Base-by-base conservation (phyloP, 1,139 yeast genomes). In the Blastobotrys buckinghamii region DNA sequence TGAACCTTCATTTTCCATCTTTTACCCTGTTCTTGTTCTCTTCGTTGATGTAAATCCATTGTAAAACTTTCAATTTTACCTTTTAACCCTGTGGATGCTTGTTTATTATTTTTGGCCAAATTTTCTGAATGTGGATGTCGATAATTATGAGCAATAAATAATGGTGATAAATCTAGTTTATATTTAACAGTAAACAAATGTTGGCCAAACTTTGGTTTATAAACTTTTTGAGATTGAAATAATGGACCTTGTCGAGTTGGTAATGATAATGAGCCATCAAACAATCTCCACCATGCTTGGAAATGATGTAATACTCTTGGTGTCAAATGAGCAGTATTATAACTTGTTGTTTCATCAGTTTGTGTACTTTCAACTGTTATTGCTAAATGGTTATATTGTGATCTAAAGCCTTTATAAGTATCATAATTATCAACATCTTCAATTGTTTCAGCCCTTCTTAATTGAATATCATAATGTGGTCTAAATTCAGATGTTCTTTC, bases 11-110 rank as follows among this genome's bases (percentile, higher is more conserved):
- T 75, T 50, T 78, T 77, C 55, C 81, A 77, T 27, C 81, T 75
- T 48, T 81, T 76, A 45, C 82, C 72, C 30, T 76, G 73, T 45
- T 78, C 73, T 20, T 82, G 74, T 60, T 87, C 92, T 56, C 86
- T 83, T 43, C 95, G 73, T 60, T 84, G 97, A 62, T 92, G 97
- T 33, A 90, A 65, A 61, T 90, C 97, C 69, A 92, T 72, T 2
- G 76, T 66, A 59, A 90, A 87, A 7, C 73, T 72, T 3, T 77
- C 73, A 26, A 84, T 77, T 55, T 79, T 81, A 2, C 84, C 88
- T 64, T 92, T 92, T 34, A 89, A 60, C 7, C 97, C 98, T 2
- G 89, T 83, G 54, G 84, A 77, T 1, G 82, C 77, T 40, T 81
- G 72, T 34, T 73, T 68, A 47, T 73, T 73, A 42, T 71, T 69